Evolutionary conservation across 2,329 filamentous ascomycete species (phyloP).

Genomic region (Gaeumannomyces sp.): DNA sequence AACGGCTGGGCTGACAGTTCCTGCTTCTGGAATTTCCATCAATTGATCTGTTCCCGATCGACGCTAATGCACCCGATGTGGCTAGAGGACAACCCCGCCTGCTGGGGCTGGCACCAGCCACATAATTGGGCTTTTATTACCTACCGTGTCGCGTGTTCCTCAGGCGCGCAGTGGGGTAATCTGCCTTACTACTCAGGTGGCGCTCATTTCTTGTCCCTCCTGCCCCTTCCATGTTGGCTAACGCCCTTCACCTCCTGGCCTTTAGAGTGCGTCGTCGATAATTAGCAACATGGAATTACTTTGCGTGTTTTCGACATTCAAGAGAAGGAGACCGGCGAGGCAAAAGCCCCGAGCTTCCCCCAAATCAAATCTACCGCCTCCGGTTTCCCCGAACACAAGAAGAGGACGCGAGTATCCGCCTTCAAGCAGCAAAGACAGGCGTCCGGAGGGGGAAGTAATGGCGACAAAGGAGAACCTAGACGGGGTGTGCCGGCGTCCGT

Average conservation of each 20-base stretch:
- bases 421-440: slow-evolving; percentile 66
- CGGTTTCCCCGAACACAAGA: slow-evolving; percentile 87
- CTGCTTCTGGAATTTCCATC: slow-evolving; percentile 7
- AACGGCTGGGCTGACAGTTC: slow-evolving; percentile 4
- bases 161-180: slow-evolving; percentile 9
- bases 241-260: too few species aligned
- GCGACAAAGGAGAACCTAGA: slow-evolving; percentile 8
- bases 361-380: slow-evolving; percentile 49
- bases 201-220: background rate
- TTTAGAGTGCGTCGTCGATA: too few species aligned
- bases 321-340: slow-evolving; percentile 59
- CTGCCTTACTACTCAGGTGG: too few species aligned
- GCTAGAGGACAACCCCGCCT: background rate
- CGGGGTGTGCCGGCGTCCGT: background rate
- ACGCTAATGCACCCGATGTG: slow-evolving; percentile 10
- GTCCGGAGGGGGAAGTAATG: slow-evolving; percentile 10
- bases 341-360: slow-evolving; percentile 59
- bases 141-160: background rate
- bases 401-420: slow-evolving; percentile 63
- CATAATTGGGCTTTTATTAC: slow-evolving; percentile 8
- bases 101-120: slow-evolving; percentile 10
- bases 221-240: background rate
- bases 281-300: slow-evolving; percentile 26
- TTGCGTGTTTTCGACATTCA: slow-evolving; percentile 70
- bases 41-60: slow-evolving; percentile 8